phyloP scores from a whole-genome alignment of 441 rosid genomes.

The Hypseocharis bilobata region DNA sequence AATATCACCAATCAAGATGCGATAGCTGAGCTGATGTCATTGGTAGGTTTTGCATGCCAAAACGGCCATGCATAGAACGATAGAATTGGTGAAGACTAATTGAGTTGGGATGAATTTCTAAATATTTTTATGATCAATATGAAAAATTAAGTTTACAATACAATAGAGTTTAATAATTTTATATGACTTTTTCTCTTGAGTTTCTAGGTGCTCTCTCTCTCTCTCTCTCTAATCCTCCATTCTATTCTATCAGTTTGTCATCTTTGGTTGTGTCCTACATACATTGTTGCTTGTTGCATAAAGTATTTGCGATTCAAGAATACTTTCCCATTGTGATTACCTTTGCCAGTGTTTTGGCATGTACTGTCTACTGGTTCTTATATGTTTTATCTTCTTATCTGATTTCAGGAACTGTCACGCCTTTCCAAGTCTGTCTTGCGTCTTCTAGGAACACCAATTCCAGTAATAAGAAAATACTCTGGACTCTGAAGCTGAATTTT shows the following conservation, averaged over 20 bases:
- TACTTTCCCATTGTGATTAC: neutral
- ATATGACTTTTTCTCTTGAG: neutral
- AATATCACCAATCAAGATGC: neutral
- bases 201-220: too few species aligned
- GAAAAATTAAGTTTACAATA: neutral
- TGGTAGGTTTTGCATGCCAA: neutral
- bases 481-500: constrained; percentile 14
- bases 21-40: neutral
- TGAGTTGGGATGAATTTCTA: too few species aligned
- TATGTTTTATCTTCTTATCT: constrained; percentile 12
- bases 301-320: neutral
- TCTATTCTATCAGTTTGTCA: neutral
- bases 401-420: constrained; percentile 63
- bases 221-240: neutral
- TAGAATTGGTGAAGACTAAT: too few species aligned
- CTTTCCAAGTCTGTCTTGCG: constrained; percentile 76
- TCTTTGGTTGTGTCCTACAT: neutral
- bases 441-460: constrained; percentile 73
- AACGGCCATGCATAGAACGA: too few species aligned
- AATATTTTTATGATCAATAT: neutral
- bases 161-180: neutral
- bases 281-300: neutral
- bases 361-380: constrained; percentile 10
- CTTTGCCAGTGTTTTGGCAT: neutral
- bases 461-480: constrained; percentile 40